A percentile compares a stretch with the other conserved stretches of the same genome.
Conservation (phyloP, 2,329 filamentous ascomycete species). For the Neofusicoccum umdonicola region DNA sequence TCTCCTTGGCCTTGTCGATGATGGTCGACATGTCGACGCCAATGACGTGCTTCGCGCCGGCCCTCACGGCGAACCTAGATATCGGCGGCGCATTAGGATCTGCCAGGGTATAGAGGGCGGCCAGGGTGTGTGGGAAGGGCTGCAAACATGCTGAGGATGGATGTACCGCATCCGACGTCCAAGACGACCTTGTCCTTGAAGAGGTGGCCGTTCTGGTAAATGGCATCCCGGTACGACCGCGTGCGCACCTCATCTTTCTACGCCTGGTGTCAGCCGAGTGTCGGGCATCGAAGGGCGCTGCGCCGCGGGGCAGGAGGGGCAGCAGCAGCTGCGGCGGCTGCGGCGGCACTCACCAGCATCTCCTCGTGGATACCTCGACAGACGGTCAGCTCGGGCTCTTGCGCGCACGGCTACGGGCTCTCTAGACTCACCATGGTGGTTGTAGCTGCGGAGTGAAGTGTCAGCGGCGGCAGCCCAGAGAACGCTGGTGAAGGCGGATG, state of each 20-base stretch:
- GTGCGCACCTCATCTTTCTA: slow-evolving; percentile 99
- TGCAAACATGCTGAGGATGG: slow-evolving; percentile 94
- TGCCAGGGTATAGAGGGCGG: slow-evolving; percentile 18
- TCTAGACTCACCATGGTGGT: slow-evolving; percentile 82
- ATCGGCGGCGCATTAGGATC: slow-evolving; percentile 15
- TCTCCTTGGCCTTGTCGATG: slow-evolving; percentile 96
- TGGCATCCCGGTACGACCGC: slow-evolving; percentile 92
- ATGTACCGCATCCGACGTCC: slow-evolving; percentile 95
- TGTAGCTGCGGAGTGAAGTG: slow-evolving; percentile 64
- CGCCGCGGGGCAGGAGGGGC: slow-evolving; percentile 19
- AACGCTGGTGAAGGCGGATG: slow-evolving; percentile 20
- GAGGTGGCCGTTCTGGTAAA: slow-evolving; percentile 92
- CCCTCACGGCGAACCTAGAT: slow-evolving; percentile 88
- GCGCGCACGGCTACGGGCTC: neutral
- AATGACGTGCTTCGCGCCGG: slow-evolving; percentile 96
- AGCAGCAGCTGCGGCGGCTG: slow-evolving; percentile 19
- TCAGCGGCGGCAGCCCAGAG: slow-evolving; percentile 36
- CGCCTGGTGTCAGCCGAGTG: slow-evolving; percentile 18
- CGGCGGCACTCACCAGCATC: slow-evolving; percentile 74
- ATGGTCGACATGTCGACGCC: slow-evolving; percentile 99
- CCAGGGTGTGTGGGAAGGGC: slow-evolving; percentile 18
- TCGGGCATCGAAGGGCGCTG: neutral
- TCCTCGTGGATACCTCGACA: slow-evolving; percentile 86
- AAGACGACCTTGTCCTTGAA: slow-evolving; percentile 93
- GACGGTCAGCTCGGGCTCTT: neutral